These are phyloP conservation scores for Waltergamsia citrina DNA, from an alignment of 2,329 filamentous ascomycete genomes.

Conservation along the genomic window DNA sequence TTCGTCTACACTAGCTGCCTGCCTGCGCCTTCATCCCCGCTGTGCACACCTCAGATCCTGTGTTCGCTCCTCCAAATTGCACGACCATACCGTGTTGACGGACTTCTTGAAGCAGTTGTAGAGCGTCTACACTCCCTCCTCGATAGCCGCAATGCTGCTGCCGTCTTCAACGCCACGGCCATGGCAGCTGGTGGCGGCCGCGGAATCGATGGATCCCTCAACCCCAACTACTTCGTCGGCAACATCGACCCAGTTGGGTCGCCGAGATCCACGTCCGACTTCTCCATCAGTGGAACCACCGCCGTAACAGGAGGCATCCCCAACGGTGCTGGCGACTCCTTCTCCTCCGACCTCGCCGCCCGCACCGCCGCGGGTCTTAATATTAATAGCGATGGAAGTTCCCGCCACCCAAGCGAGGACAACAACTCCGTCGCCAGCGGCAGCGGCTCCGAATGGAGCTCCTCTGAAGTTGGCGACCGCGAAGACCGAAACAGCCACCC, in stretches of 20 bases:
- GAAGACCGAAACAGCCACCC: slow-evolving; percentile 22
- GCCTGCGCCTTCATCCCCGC: slow-evolving; percentile 61
- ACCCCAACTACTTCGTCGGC: slow-evolving; percentile 52
- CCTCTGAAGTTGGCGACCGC: slow-evolving; percentile 40
- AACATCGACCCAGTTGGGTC: slow-evolving; percentile 32
- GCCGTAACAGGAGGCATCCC: too few relatives aligned
- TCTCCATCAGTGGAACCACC: slow-evolving; percentile 19
- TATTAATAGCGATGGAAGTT: slow-evolving; percentile 36
- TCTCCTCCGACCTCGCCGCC: slow-evolving; percentile 20
- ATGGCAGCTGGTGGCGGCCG: slow-evolving; percentile 95
- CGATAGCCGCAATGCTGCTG: slow-evolving; percentile 88
- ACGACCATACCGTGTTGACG: slow-evolving; percentile 86
- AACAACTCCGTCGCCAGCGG: slow-evolving; percentile 38
- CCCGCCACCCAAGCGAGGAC: slow-evolving; percentile 30
- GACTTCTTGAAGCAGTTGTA: slow-evolving; percentile 83
- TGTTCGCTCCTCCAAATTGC: slow-evolving; percentile 92
- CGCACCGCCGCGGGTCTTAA: slow-evolving; percentile 23
- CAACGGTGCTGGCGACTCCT: slow-evolving; percentile 12
- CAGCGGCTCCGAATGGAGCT: slow-evolving; percentile 48
- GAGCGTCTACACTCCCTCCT: slow-evolving; percentile 82
- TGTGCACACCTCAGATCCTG: slow-evolving; percentile 90
- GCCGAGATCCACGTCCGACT: slow-evolving; percentile 21
- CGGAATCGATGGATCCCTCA: slow-evolving; percentile 60
- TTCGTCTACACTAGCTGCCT: slow-evolving; percentile 90
- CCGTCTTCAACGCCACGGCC: slow-evolving; percentile 94